Evolutionary conservation across 2,329 filamentous ascomycete genomes (phyloP), one percentile per base, ranked within the genome.

Genomic region (Bipolaris sorokiniana): DNA sequence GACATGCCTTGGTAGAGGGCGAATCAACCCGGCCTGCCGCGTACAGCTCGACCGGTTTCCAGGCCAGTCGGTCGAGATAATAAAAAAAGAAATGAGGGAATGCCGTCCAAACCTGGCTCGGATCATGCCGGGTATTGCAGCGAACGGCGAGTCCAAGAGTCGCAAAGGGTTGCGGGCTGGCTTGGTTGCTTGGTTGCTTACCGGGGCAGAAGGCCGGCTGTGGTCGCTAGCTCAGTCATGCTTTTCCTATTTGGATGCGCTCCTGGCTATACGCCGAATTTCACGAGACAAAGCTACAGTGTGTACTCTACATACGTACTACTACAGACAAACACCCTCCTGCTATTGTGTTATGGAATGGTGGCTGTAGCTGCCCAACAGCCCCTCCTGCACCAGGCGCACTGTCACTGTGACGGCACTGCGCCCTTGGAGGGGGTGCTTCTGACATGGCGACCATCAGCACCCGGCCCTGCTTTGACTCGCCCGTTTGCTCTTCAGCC

Each of bases 71-170:
- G 62, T 62, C 64, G 59, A 66, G 62, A 70, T 61, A 64, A 68
- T 42, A 64, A 62, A 71, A 71, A 68, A 72, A 69, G 67, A 69
- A 70, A 70, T 64, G 44, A 66, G 62, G 49, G 60, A 31, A 54
- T 64, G 67, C 69, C 66, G 64, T 53, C 63, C 58, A 60, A 70
- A 66, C 68, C 68, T 59, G 70, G 68, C 60, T 65, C 69, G 69
- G 64, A 73, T 74, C 69, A 72, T 67, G 55, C 65, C 67, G 64
- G 40, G 59, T 49, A 38, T 56, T 42, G 61, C 57, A 42, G 62
- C 46, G 38, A 63, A 61, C 45, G 58, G 66, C 64, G 64, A 58
- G 48, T 56, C 59, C 48, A 68, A 64, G 61, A 70, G 59, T 36
- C 56, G 64, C 59, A 61, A 34, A 63, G 59, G 60, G 58, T 48